Base-by-base conservation (phyloP, 2,329 filamentous ascomycete genomes). In the Fusarium euwallaceae region DNA sequence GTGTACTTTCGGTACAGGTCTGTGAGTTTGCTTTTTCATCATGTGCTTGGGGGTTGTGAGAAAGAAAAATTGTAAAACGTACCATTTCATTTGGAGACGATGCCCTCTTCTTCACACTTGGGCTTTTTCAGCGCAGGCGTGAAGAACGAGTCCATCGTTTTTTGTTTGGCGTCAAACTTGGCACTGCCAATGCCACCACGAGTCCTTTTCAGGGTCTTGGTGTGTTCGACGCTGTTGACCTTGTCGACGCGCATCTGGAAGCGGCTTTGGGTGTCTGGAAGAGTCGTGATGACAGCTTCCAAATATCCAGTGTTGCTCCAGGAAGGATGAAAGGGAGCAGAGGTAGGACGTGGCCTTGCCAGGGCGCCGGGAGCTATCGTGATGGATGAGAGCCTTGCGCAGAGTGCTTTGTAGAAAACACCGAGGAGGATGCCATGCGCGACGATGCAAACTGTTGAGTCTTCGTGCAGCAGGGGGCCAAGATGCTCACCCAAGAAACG, bases 401-500 rank as follows among this genome's bases (percentile, higher is more conserved):
- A 83, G 16, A 97, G 81, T 14, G 88, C 86, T 65, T 88, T 87
- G 87, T 93, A 92, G 0, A 98, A 82, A 36, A 90, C 87, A 3
- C 90, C 90, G 3, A 98, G 88, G 45, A 97, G 91, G 70, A 97
- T 92, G 17, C 95, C 95, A 78, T 98, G 95, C 2, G 95, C 93
- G 4, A 97, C 93, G 16, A 97, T 29, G 68, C 74, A 61, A 56
- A 74, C 66, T 1, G 67, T 58, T 1, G 37, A 66, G 11, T 71
- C 64, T 36, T 71, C 66, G 1, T 61, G 37, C 1, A 80, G 53
- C 5, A 93, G 70, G 11, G 92, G 92, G 6, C 89, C 75, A 1
- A 98, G 83, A 78, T 93, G 86, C 10, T 86, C 81, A 66, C 92
- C 86, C 24, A 98, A 82, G 75, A 98, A 98, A 0, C 77, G 80